phyloP scores from a whole-genome alignment of 257 asterid genomes.

The Scutellaria baicalensis region DNA sequence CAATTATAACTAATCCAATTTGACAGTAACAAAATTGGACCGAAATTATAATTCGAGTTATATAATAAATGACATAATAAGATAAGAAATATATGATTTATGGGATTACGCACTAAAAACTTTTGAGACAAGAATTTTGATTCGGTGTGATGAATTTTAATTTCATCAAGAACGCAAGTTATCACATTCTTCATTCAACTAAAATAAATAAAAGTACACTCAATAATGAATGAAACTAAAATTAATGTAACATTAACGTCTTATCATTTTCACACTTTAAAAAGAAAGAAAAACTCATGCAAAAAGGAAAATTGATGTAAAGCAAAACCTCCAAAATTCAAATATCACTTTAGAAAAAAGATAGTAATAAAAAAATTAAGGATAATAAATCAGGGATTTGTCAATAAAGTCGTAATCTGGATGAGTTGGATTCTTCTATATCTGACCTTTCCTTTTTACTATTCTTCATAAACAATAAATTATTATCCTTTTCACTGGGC shows the following conservation, averaged over 20 bases:
- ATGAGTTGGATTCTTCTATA: conserved; percentile 6
- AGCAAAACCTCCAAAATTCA: neutral
- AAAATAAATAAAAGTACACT: too few species aligned
- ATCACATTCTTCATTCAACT: neutral
- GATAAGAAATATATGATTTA: too few species aligned
- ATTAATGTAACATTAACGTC: neutral
- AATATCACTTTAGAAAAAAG: neutral
- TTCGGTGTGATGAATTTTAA: too few species aligned
- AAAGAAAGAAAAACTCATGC: neutral
- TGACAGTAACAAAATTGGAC: too few species aligned
- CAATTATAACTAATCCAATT: too few species aligned
- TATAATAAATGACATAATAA: too few species aligned
- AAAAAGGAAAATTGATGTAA: neutral
- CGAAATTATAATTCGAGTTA: too few species aligned
- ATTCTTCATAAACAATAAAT: neutral
- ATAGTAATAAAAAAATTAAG: neutral
- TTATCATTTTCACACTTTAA: neutral
- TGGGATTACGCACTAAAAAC: too few species aligned
- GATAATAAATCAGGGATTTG: neutral
- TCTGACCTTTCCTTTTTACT: neutral
- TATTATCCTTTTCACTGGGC: neutral
- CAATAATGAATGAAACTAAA: neutral
- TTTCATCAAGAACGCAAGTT: too few species aligned
- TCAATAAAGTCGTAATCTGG: neutral
- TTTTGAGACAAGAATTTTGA: too few species aligned